Percentiles rank a stretch among this genome's conserved stretches.
These are phyloP conservation scores for Lignosus rhinocerotis DNA, from an alignment of 1,284 basidiomycete genomes.

Conservation along the genomic window DNA sequence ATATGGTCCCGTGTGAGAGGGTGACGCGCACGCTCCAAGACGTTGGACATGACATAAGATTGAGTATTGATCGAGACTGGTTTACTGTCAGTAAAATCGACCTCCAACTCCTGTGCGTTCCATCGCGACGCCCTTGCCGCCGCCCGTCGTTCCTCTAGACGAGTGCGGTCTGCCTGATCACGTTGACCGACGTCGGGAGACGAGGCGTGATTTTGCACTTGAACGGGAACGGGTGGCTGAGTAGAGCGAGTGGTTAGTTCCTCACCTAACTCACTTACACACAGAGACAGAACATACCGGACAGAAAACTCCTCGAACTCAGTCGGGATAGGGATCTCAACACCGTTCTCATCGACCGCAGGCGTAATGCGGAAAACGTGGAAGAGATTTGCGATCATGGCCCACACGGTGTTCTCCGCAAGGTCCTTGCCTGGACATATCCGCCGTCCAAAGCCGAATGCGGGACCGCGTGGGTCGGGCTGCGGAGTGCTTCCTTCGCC, in stretches of 20 bases:
- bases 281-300: background rate
- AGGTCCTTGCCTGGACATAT: background rate
- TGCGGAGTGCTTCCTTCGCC: constrained; percentile 5
- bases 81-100: too few species aligned
- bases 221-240: background rate
- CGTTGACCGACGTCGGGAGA: too few species aligned
- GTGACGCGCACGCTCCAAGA: too few species aligned
- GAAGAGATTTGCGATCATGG: background rate
- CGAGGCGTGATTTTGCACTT: background rate
- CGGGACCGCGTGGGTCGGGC: constrained; percentile 23
- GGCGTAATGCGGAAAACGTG: background rate
- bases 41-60: too few species aligned
- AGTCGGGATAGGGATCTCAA: background rate
- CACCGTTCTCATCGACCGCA: background rate
- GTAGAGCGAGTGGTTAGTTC: too few species aligned
- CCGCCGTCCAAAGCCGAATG: constrained; percentile 25
- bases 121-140: too few species aligned
- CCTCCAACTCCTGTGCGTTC: too few species aligned
- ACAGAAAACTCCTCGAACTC: background rate
- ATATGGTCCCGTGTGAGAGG: too few species aligned
- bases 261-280: background rate
- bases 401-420: background rate
- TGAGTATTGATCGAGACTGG: too few species aligned
- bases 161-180: too few species aligned
- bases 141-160: too few species aligned